Evolutionary conservation across 225 moss, liverwort and hornwort genomes (phyloP).

Genomic region (Bryoerythrophyllum caledonicum): DNA sequence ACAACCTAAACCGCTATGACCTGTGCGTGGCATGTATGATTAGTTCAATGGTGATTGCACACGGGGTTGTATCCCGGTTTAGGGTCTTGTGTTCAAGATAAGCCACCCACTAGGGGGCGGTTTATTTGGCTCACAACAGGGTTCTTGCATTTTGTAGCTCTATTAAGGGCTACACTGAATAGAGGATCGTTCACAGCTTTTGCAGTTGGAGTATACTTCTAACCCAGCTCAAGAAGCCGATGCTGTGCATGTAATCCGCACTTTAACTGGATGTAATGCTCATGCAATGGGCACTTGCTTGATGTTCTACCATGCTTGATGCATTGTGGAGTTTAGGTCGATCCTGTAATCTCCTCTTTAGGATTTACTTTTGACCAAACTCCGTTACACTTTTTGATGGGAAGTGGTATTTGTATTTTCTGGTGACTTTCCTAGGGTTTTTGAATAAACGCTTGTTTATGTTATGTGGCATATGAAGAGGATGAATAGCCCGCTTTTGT

Average conservation of each 20-base stretch:
- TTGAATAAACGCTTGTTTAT: slow-evolving; percentile 5
- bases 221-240: too few species aligned
- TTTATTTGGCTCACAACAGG: too few species aligned
- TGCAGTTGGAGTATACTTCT: neutral
- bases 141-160: slow-evolving; percentile 3
- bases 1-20: too few species aligned
- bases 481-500: slow-evolving; percentile 10
- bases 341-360: slow-evolving; percentile 11
- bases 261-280: too few species aligned
- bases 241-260: too few species aligned
- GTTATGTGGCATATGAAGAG: slow-evolving; percentile 1
- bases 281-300: neutral
- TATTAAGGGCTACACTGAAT: neutral
- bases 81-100: too few species aligned
- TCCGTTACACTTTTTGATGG: neutral
- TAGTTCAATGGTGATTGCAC: too few species aligned
- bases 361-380: too few species aligned
- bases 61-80: too few species aligned
- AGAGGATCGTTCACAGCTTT: neutral
- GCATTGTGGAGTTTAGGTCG: neutral
- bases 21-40: too few species aligned
- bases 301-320: too few species aligned
- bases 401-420: slow-evolving; percentile 6
- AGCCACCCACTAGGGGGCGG: too few species aligned
- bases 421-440: neutral